Evolutionary conservation across 2,329 filamentous ascomycete species (phyloP).

Genomic region (Graphilbum ipis-grandicollis): DNA sequence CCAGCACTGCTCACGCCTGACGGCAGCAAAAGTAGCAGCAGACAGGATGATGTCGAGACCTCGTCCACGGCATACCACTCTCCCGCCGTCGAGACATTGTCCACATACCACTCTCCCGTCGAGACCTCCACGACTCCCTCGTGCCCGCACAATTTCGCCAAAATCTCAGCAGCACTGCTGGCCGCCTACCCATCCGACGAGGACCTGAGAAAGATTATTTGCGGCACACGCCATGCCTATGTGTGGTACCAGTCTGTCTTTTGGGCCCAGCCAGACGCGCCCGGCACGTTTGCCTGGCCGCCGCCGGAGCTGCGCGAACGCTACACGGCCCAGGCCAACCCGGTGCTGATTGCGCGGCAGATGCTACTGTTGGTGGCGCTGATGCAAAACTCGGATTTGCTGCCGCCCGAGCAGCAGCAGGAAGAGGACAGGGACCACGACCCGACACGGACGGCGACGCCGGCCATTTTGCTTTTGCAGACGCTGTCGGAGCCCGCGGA

Average conservation of each 20-base stretch:
- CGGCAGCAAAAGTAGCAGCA: too few species aligned
- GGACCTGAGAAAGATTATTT: slow-evolving; percentile 4
- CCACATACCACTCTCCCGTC: too few species aligned
- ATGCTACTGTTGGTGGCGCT: slow-evolving; percentile 16
- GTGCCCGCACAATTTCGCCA: slow-evolving; percentile 8
- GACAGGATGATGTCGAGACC: too few species aligned
- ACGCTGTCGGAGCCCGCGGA: slow-evolving; percentile 10
- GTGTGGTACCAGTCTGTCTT: slow-evolving; percentile 3
- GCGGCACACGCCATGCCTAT: neutral
- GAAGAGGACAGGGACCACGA: too few species aligned
- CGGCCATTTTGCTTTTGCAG: too few species aligned
- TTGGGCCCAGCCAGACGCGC: slow-evolving; percentile 3
- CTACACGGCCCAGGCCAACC: slow-evolving; percentile 9
- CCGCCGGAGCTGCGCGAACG: neutral
- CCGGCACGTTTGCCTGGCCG: slow-evolving; percentile 2
- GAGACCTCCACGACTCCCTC: slow-evolving; percentile 17
- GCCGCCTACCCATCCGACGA: slow-evolving; percentile 2
- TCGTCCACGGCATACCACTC: too few species aligned
- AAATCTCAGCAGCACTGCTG: slow-evolving; percentile 2
- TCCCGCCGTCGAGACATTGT: too few species aligned
- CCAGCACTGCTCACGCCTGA: too few species aligned
- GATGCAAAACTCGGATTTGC: slow-evolving; percentile 14
- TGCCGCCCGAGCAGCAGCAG: neutral
- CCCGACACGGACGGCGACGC: too few species aligned
- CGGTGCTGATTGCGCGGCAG: slow-evolving; percentile 15